Percentiles rank a stretch among this genome's conserved stretches.
These are phyloP conservation scores for Pyronema domesticum DNA, from an alignment of 495 filamentous ascomycete genomes.

Conservation along the genomic window DNA sequence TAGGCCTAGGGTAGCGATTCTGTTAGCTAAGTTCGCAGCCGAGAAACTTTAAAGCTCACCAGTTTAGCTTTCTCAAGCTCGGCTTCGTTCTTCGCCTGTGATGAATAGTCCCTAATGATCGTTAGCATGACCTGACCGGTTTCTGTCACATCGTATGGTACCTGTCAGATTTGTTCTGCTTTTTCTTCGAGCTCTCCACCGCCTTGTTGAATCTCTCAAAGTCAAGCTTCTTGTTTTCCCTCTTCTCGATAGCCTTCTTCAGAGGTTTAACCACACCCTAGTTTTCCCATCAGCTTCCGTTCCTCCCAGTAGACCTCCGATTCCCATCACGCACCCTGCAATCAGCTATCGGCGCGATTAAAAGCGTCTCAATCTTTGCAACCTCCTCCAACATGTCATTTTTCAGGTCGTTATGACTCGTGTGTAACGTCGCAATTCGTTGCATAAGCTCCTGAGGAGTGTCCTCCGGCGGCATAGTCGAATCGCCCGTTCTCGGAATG, in stretches of 20 bases:
- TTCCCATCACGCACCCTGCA: slow-evolving; percentile 11
- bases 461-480: slow-evolving; percentile 31
- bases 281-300: slow-evolving; percentile 28
- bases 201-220: slow-evolving; percentile 67
- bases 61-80: slow-evolving; percentile 52
- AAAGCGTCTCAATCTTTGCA: slow-evolving; percentile 47
- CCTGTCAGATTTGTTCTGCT: slow-evolving; percentile 47
- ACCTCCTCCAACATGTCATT: slow-evolving; percentile 60
- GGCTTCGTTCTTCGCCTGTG: slow-evolving; percentile 58
- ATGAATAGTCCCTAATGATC: slow-evolving; percentile 46
- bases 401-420: slow-evolving; percentile 56
- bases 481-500: slow-evolving; percentile 48
- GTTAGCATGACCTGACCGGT: neutral
- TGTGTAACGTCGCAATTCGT: slow-evolving; percentile 47
- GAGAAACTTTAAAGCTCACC: slow-evolving; percentile 28
- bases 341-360: slow-evolving; percentile 54
- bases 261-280: slow-evolving; percentile 51
- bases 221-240: slow-evolving; percentile 77
- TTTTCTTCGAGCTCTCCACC: slow-evolving; percentile 52
- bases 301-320: neutral
- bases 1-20: slow-evolving; percentile 47
- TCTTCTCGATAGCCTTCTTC: slow-evolving; percentile 81
- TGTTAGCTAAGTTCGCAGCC: neutral
- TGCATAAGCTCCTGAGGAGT: slow-evolving; percentile 49
- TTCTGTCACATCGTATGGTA: neutral